Evolutionary conservation across 352 stramenopile genomes (phyloP), one percentile per base, ranked within the genome.

Genomic region (Phytophthora citrophthora): DNA sequence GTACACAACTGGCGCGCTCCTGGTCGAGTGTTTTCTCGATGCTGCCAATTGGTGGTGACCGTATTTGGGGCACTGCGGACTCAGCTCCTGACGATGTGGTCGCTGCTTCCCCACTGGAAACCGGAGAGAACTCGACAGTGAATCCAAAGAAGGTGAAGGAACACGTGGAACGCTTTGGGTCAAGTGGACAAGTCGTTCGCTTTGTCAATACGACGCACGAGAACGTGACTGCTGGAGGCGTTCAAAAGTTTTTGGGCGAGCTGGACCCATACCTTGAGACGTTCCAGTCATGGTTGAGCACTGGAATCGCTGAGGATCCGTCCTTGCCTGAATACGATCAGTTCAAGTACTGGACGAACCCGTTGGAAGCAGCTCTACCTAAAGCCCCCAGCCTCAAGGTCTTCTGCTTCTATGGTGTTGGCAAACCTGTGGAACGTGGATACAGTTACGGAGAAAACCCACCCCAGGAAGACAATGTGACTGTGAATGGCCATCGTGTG

Each of bases 321-420:
- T 72, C 68, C 2, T 47, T 67, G 20, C 34, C 68, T 15, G 68
- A 90, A 43, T 91, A 89, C 49, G 81, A 92, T 41, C 43, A 75
- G 12, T 69, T 65, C 1, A 85, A 83, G 63, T 85, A 91, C 71
- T 97, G 89, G 89, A 86, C 91, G 23, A 97, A 98, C 71, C 86
- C 92, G 36, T 74, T 97, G 5, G 75, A 82, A 49, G 86, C 90
- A 15, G 72, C 86, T 31, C 75, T 99, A 11, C 96, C 96, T 5
- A 68, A 88, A 27, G 96, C 96, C 15, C 93, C 96, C 3, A 95
- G 87, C 31, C 79, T 98, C 63, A 98, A 97, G 54, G 77, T 98
- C 15, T 98, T 97, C 61, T 99, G 96, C 45, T 71, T 98, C 8
- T 98, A 99, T 76, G 96, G 96, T 44, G 79, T 97, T 13, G 93